Percentiles rank a stretch among this genome's conserved stretches.
phyloP scores from a whole-genome alignment of 768 basidiomycete species.

The Amanita polypyramis region DNA sequence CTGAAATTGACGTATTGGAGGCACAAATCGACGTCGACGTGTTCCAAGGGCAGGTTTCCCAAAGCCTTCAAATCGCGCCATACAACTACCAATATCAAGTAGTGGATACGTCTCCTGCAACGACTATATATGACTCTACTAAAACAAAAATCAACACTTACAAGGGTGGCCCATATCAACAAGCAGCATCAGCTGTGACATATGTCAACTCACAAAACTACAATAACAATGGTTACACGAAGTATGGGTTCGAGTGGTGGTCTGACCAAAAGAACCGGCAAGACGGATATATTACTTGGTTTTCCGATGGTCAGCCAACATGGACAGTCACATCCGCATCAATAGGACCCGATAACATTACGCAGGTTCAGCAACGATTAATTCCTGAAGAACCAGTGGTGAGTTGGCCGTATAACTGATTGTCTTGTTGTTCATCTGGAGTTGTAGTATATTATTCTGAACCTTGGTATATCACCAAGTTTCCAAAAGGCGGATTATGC shows the following conservation, averaged over 20 bases:
- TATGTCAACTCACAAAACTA: conserved; percentile 47
- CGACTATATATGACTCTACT: conserved; percentile 38
- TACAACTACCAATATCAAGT: conserved; percentile 64
- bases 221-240: conserved; percentile 38
- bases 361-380: conserved; percentile 53
- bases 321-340: conserved; percentile 66
- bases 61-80: conserved; percentile 73
- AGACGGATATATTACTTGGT: conserved; percentile 84
- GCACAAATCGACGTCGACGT: conserved; percentile 51
- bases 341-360: conserved; percentile 52
- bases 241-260: conserved; percentile 78
- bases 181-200: conserved; percentile 62
- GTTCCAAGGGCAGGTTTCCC: conserved; percentile 60
- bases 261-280: conserved; percentile 53
- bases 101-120: conserved; percentile 38
- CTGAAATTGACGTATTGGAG: conserved; percentile 92
- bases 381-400: conserved; percentile 95
- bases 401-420: conserved; percentile 16
- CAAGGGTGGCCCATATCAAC: conserved; percentile 61
- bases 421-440: conserved; percentile 7
- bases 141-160: conserved; percentile 56
- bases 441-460: conserved; percentile 69
- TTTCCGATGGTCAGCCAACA: conserved; percentile 46
- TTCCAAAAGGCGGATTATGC: conserved; percentile 70
- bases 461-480: conserved; percentile 67